Base-by-base conservation (phyloP, 1,284 basidiomycete species). In the Crocinoboletus sp. region DNA sequence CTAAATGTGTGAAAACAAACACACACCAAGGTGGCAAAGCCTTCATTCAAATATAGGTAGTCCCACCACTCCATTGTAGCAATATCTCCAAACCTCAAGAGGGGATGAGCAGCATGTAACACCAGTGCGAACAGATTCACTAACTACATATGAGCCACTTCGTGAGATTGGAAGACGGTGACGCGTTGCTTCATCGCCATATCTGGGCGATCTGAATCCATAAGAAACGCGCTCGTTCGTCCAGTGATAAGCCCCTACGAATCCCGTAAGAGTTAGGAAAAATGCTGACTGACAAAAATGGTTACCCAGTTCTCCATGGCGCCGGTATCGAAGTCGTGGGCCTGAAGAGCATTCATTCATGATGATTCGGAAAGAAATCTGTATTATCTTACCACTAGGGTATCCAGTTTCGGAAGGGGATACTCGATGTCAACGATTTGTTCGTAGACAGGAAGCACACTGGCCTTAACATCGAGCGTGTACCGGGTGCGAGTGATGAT, bases 61-160 rank as follows among this genome's bases (percentile, higher is more conserved):
- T 91, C 86, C 92, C 93, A 95, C 91, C 91, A 96, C 57, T 81
- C 80, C 87, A 94, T 93, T 1, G 91, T 95, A 13, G 89, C 86
- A 57, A 94, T 89, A 65, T 94, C 85, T 37, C 91, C 90, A 59
- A 94, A 94, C 87, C 86, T 66, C 11, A 69, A 41, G 28, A 11
- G 29, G 23, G 27, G 31, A 45, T 47, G 13, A 41, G 36, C 11
- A 27, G 24, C 19, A 54, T 15, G 40, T 22, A 33, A 41, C 32
- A 25, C 17, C 38, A 24, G 16, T n/a, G 19, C 24, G 6, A 30
- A 49, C 2, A 11, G 29, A 9, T 31, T 31, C 43, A 51, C 64
- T 48, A 67, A 89, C 84, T 85, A 89, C 85, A 86, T 87, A 55
- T 88, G 84, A 3, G 84, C 83, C 31, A 88, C 81, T 66, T 93